Base-by-base conservation (phyloP, 441 rosid species). In the Croton laevigatus region DNA sequence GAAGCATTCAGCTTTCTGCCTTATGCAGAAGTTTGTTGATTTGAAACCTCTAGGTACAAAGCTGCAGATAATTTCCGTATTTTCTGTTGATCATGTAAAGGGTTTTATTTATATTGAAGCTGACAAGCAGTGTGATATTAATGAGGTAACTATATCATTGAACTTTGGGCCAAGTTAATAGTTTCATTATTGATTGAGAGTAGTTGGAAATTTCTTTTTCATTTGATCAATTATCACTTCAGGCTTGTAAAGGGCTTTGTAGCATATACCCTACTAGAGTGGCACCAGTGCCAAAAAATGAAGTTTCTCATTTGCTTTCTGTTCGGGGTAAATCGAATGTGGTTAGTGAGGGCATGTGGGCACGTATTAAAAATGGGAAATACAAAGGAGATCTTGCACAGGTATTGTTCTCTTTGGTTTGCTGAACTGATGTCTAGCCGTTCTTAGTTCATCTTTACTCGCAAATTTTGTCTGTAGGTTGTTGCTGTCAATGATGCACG, bases 311-410 rank as follows among this genome's bases (percentile, higher is more conserved):
- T 75, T 72, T 94, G 79, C 84, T 94, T 34, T 70, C 85, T 66
- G 83, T 86, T 38, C 83, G 86, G 71, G 80, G 70, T 62, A 88
- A 88, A 77, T 65, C 62, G 8, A 84, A 70, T 71, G 91, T 81
- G 51, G 59, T 83, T 59, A 74, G 86, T 32, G 83, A 65, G 82
- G 98, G 93, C 73, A 92, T 71, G 79, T 90, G 99, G 99, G 94
- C 86, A 71, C 94, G 90, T 72, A 83, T 94, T 73, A 92, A 87
- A 88, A 84, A 64, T 85, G 99, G 99, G 44, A 94, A 78, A 76
- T 92, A 94, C 79, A 92, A 94, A 81, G 99, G 99, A 68, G 99
- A 92, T 81, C 82, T 94, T 65, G 91, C 91, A 38, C 88, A 90
- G 97, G 99, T 94, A 71, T 14, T 3, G 6, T 69, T 7, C 42